phyloP scores from a whole-genome alignment of 208 protist genomes.

The Crithidia fasciculata region DNA sequence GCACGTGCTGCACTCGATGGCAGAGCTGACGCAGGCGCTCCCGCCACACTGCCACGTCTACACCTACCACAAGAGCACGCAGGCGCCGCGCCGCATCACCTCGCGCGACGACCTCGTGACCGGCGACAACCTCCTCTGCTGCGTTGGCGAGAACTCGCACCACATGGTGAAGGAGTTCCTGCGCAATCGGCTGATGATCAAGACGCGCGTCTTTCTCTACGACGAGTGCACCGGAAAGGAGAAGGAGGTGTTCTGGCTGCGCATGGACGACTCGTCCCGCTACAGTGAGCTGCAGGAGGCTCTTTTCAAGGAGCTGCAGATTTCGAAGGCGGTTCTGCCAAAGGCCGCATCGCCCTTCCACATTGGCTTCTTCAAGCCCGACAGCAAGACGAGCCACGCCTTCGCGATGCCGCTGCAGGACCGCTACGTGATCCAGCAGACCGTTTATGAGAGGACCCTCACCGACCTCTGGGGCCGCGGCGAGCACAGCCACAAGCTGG shows the following conservation, averaged over 20 bases:
- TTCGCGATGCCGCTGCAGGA: constrained; percentile 22
- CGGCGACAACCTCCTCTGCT: constrained; percentile 39
- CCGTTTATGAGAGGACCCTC: constrained; percentile 17
- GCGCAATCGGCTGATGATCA: constrained; percentile 23
- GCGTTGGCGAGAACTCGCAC: not conserved
- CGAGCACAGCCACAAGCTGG: constrained; percentile 32
- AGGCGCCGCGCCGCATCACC: constrained; percentile 5
- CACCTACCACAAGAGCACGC: constrained; percentile 7
- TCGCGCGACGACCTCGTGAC: constrained; percentile 10
- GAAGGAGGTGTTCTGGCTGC: constrained; percentile 27
- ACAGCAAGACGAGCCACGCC: constrained; percentile 18
- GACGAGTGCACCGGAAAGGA: constrained; percentile 28
- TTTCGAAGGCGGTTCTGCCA: constrained; percentile 3
- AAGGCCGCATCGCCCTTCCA: constrained; percentile 25
- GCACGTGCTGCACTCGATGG: constrained; percentile 16
- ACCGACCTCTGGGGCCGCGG: constrained; percentile 26
- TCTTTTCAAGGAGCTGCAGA: constrained; percentile 27
- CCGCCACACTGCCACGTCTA: constrained; percentile 18
- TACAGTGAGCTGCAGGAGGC: constrained; percentile 35
- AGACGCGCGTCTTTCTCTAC: constrained; percentile 40
- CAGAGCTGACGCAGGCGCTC: constrained; percentile 18
- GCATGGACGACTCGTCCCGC: constrained; percentile 23
- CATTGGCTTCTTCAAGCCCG: constrained; percentile 44
- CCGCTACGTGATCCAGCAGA: constrained; percentile 3
- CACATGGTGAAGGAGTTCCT: constrained; percentile 23